Conservation (phyloP, 2,329 filamentous ascomycete genomes). For the Alternaria panax region DNA sequence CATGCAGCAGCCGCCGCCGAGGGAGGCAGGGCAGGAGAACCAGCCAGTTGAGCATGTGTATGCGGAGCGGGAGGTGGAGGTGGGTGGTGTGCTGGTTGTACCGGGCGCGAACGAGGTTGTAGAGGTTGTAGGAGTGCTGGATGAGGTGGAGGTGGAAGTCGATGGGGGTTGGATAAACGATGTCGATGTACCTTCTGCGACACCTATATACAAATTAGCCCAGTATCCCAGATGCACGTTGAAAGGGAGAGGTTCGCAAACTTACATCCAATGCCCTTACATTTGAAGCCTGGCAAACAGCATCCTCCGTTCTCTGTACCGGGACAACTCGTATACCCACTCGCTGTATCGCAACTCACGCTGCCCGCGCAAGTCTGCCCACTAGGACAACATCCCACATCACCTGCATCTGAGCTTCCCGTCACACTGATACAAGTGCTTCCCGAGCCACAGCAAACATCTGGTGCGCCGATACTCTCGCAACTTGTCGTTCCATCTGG, state of each 20-base stretch:
- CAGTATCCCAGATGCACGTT: no score
- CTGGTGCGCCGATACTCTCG: conserved; percentile 67
- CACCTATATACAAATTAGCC: conserved; percentile 33
- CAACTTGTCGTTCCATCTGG: conserved; percentile 72
- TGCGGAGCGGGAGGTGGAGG: conserved; percentile 20
- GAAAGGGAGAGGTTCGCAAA: conserved; percentile 19
- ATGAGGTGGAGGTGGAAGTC: conserved; percentile 8
- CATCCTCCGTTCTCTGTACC: conserved; percentile 74
- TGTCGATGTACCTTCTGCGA: conserved; percentile 40
- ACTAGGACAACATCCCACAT: conserved; percentile 76
- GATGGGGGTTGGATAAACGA: conserved; percentile 38
- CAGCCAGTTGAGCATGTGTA: conserved; percentile 55
- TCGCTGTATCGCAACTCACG: conserved; percentile 66
- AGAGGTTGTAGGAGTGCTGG: conserved; percentile 36
- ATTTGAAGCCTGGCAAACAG: conserved; percentile 75
- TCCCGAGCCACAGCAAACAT: conserved; percentile 75
- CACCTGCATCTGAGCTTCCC: conserved; percentile 65
- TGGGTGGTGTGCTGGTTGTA: conserved; percentile 9
- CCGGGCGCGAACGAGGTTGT: no score
- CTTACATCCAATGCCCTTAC: conserved; percentile 74
- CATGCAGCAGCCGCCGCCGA: conserved; percentile 60
- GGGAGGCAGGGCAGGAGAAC: conserved; percentile 54
- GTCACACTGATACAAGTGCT: conserved; percentile 66
- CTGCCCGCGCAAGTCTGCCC: conserved; percentile 69
- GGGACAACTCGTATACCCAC: conserved; percentile 70